Base-by-base conservation (phyloP, 2,329 filamentous ascomycete species). In the Aspergillus sp. region DNA sequence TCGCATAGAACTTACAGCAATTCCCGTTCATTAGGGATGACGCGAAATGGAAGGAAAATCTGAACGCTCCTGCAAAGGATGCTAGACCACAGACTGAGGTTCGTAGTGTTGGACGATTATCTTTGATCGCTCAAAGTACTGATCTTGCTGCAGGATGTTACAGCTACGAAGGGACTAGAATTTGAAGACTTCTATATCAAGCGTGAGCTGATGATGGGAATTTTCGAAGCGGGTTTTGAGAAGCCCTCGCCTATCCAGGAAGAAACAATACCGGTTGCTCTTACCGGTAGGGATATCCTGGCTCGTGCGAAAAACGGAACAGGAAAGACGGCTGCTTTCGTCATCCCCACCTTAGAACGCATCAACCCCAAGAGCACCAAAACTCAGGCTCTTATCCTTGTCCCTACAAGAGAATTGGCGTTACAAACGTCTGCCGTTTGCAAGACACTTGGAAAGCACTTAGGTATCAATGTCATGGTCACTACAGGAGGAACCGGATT, bases 191-290 rank as follows among this genome's bases (percentile, higher is more conserved):
- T 98, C 68, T 87, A 86, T 57, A 85, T 98, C 60, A 95, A 95
- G 76, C 82, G 93, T 66, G 88, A 95, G 67, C 76, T 98, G 52
- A 82, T 98, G 74, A 98, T 97, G 91, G 93, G 93, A 53, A 97
- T 98, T 58, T 98, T 97, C 70, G 93, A 98, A 75, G 93, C 93
- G 59, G 93, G 93, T 54, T 98, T 96, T 70, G 93, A 98, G 70
- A 96, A 95, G 74, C 93, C 93, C 13, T 98, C 93, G 49, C 93
- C 93, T 9, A 98, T 98, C 61, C 93, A 98, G 82, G 93, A 98
- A 84, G 93, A 97, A 75, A 90, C 93, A 47, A 96, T 98, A 63
- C 93, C 93, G 43, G 91, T 98, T 57, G 93, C 93, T 44, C 80
- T 98, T 49, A 95, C 91, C 43, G 93, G 93, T 48, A 83, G 91